These are phyloP conservation scores for Backusella morwellensis DNA, from an alignment of 192 early-diverging fungal species.

Conservation along the genomic window DNA sequence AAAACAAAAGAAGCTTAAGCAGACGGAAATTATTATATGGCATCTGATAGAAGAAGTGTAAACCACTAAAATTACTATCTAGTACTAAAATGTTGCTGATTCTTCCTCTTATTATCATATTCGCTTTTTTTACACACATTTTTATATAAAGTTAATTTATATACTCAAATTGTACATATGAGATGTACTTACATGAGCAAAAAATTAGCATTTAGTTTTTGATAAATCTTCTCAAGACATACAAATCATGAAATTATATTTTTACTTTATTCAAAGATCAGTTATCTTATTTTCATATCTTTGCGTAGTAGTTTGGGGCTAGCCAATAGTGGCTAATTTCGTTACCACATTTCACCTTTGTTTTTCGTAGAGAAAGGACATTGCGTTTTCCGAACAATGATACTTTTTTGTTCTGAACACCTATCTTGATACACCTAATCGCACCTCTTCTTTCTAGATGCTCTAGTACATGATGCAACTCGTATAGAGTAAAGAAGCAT, in stretches of 20 bases:
- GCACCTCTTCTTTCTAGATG: not conserved
- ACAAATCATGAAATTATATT: not conserved
- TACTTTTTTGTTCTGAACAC: not conserved
- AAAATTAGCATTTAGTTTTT: too few species aligned
- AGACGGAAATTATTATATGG: too few species aligned
- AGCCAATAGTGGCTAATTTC: constrained; percentile 9
- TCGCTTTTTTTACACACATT: too few species aligned
- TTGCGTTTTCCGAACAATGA: not conserved
- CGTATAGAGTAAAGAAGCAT: not conserved
- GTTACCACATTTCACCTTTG: not conserved
- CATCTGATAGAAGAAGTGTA: too few species aligned
- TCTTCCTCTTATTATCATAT: too few species aligned
- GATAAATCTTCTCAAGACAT: too few species aligned
- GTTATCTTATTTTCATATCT: not conserved
- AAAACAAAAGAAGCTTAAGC: too few species aligned
- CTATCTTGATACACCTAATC: not conserved
- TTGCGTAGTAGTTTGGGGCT: not conserved
- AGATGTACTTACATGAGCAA: too few species aligned
- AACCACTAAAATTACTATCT: too few species aligned
- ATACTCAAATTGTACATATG: too few species aligned
- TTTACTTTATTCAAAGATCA: not conserved
- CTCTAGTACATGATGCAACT: not conserved
- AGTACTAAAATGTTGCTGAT: too few species aligned
- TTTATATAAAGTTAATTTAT: too few species aligned
- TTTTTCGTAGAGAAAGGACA: not conserved